phyloP scores from a whole-genome alignment of 306 rosid species.

The Carpinus viminea region DNA sequence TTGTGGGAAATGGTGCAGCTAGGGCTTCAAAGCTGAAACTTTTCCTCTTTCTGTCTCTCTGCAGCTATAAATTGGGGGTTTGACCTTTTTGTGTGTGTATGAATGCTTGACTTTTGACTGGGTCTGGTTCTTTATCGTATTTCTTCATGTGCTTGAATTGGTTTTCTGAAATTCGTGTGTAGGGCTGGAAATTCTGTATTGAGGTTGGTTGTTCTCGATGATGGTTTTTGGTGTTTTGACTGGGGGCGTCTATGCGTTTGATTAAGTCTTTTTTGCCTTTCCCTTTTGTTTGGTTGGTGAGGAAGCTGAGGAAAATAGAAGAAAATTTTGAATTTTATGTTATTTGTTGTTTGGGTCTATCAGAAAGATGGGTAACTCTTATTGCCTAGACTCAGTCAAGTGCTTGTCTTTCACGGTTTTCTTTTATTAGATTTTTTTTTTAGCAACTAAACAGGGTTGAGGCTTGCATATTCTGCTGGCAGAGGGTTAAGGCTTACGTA shows the following conservation, averaged over 20 bases:
- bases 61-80: not conserved
- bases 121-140: not conserved
- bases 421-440: not conserved
- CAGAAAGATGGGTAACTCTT: not conserved
- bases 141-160: constrained; percentile 2
- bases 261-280: not conserved
- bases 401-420: not conserved
- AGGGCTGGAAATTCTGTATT: not conserved
- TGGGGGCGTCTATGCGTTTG: not conserved
- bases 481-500: not conserved
- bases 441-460: not conserved
- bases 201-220: constrained; percentile 20
- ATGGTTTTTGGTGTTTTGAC: constrained; percentile 7
- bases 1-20: constrained; percentile 10
- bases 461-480: not conserved
- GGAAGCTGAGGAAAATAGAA: constrained; percentile 3
- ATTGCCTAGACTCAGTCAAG: not conserved
- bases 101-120: constrained; percentile 27
- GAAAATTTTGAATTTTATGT: not conserved
- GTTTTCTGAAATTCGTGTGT: not conserved
- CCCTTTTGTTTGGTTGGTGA: constrained; percentile 25
- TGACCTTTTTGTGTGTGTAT: constrained; percentile 8
- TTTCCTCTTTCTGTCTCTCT: constrained; percentile 16
- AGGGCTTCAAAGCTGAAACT: constrained; percentile 24
- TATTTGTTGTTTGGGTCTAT: constrained; percentile 16